A percentile compares a stretch with the other conserved stretches of the same genome.
Evolutionary conservation across 1,139 yeast species (phyloP).

Genomic region (Blastobotrys aristatus): DNA sequence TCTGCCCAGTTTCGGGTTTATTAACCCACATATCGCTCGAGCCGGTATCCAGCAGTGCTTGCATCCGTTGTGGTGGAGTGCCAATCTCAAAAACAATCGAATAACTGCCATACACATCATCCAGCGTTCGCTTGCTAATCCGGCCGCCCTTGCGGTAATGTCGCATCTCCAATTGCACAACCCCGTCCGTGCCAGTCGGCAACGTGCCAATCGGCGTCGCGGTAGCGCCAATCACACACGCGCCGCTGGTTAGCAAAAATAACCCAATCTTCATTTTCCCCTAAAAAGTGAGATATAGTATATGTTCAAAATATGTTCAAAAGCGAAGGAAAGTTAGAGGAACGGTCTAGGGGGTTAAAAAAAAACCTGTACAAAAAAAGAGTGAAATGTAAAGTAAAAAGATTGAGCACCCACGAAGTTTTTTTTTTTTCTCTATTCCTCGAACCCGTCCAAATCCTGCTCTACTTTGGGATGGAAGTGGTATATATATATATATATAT

Average conservation of each 20-base stretch:
- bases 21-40: constrained; percentile 44
- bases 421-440: no score
- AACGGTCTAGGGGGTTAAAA: no score
- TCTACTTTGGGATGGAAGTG: no score
- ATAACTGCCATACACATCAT: constrained; percentile 21
- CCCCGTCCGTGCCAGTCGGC: not conserved
- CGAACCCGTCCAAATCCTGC: no score
- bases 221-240: not conserved
- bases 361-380: no score
- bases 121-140: constrained; percentile 8
- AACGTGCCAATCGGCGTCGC: not conserved
- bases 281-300: no score
- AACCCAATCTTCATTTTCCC: not conserved
- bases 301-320: no score
- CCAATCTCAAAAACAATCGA: constrained; percentile 40
- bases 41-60: constrained; percentile 44
- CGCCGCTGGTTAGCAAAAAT: not conserved
- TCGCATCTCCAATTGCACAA: constrained; percentile 8
- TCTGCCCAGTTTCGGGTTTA: constrained; percentile 28
- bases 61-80: constrained; percentile 37
- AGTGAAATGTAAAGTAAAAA: no score
- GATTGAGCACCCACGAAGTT: no score
- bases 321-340: no score
- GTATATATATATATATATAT: no score
- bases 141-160: constrained; percentile 10